Evolutionary conservation across 1,284 basidiomycete genomes (phyloP).

Genomic region (Cutaneotrichosporon cyanovorans): DNA sequence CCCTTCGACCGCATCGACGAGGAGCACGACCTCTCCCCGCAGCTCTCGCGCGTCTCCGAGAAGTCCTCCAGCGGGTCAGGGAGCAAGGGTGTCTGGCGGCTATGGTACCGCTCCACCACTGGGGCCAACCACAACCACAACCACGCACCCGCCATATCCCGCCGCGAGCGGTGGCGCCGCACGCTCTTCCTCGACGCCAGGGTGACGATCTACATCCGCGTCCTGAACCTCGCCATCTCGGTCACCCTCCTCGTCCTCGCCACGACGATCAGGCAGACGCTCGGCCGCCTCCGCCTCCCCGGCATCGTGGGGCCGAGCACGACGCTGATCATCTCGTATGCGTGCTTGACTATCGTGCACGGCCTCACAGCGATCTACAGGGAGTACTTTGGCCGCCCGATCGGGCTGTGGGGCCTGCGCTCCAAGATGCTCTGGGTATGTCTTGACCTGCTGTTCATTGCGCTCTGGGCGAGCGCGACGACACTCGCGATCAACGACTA

Average conservation of each 20-base stretch:
- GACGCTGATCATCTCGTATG: slow-evolving; percentile 49
- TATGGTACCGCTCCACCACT: no score
- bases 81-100: no score
- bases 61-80: slow-evolving; percentile 1
- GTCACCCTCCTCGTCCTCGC: slow-evolving; percentile 47
- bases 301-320: slow-evolving; percentile 51
- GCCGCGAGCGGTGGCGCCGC: slow-evolving; percentile 33
- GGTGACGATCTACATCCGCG: slow-evolving; percentile 50
- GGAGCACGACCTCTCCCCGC: slow-evolving; percentile 7
- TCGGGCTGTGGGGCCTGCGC: slow-evolving; percentile 51
- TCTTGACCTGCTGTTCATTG: slow-evolving; percentile 50
- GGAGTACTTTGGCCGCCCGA: slow-evolving; percentile 53
- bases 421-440: slow-evolving; percentile 48
- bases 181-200: slow-evolving; percentile 47
- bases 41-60: background rate
- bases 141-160: background rate
- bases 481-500: slow-evolving; percentile 51
- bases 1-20: slow-evolving; percentile 20
- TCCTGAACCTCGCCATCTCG: slow-evolving; percentile 49
- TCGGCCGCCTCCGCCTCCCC: slow-evolving; percentile 32
- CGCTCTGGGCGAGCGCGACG: slow-evolving; percentile 40
- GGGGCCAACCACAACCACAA: no score
- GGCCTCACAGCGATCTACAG: slow-evolving; percentile 47
- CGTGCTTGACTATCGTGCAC: slow-evolving; percentile 49
- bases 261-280: slow-evolving; percentile 43